phyloP scores from a whole-genome alignment of 78 protist species.

The slime mould (Dictyostelium discoideum) region dicty_2.7 NC_007091.3:2520001-2520500 shows the following conservation, averaged over 20 bases:
- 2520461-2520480: conserved; percentile 82
- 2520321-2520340: conserved; percentile 40
- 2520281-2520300: conserved; percentile 65
- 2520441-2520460: not conserved
- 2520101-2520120: conserved; percentile 14
- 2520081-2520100: conserved; percentile 21
- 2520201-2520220: not conserved
- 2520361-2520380: not conserved
- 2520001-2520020: conserved; percentile 18
- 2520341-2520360: not conserved
- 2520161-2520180: not conserved
- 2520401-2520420: conserved; percentile 56
- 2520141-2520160: not conserved
- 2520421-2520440: not conserved
- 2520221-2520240: not conserved
- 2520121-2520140: not conserved
- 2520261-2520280: conserved; percentile 87
- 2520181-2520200: not conserved
- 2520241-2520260: conserved; percentile 33
- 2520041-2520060: conserved; percentile 38
- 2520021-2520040: not conserved
- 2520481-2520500: conserved; percentile 87
- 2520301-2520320: conserved; percentile 85
- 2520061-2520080: conserved; percentile 28
- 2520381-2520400: conserved; percentile 67